A percentile compares a stretch with the other conserved stretches of the same genome.
phyloP scores from a whole-genome alignment of 805 yeast species.

The Ogataea polymorpha region DNA sequence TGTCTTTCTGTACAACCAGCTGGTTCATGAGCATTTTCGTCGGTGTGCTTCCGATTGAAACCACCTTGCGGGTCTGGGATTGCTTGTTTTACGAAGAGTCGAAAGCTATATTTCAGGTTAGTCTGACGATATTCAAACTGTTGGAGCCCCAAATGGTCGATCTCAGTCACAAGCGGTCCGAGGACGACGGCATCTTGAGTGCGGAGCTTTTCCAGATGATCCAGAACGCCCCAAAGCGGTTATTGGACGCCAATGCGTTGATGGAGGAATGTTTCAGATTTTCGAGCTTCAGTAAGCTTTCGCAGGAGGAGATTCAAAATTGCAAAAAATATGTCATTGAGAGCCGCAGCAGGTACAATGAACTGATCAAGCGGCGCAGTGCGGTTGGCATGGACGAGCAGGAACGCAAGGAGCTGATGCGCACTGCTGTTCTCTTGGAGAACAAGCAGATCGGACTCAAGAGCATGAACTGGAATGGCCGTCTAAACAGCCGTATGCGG shows the following conservation, averaged over 20 bases:
- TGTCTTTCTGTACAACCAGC: constrained; percentile 88
- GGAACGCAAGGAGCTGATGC: constrained; percentile 30
- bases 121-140: constrained; percentile 74
- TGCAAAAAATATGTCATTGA: constrained; percentile 76
- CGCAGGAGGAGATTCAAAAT: constrained; percentile 77
- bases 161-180: constrained; percentile 19
- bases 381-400: constrained; percentile 30
- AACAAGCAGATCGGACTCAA: constrained; percentile 32
- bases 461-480: constrained; percentile 35
- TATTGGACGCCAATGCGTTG: constrained; percentile 66
- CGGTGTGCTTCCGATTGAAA: constrained; percentile 84
- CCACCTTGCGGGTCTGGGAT: constrained; percentile 90
- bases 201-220: constrained; percentile 68
- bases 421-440: constrained; percentile 20
- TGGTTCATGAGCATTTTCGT: constrained; percentile 99
- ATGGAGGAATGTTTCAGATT: constrained; percentile 70
- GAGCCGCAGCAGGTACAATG: constrained; percentile 45
- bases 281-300: constrained; percentile 47
- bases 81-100: constrained; percentile 91
- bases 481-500: constrained; percentile 31
- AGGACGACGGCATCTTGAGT: constrained; percentile 27
- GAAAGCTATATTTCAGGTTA: constrained; percentile 76
- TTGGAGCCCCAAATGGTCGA: constrained; percentile 60
- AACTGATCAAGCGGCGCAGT: constrained; percentile 29
- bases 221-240: constrained; percentile 74